phyloP scores from a whole-genome alignment of 176 grass and related monocot species.

The Metroxylon sagu region DNA sequence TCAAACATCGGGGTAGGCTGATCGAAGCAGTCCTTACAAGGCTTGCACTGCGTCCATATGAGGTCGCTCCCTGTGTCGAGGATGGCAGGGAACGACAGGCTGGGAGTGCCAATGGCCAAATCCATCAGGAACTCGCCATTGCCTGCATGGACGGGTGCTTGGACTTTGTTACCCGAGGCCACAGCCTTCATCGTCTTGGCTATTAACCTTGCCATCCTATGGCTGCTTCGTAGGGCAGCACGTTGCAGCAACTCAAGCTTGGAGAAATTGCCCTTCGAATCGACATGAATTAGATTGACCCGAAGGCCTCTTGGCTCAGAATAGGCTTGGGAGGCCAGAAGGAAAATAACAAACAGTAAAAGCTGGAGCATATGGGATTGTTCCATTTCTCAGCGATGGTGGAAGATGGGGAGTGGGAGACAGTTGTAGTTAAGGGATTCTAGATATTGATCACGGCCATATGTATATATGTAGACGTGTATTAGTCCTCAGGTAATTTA shows the following conservation, averaged over 20 bases:
- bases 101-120: conserved; percentile 41
- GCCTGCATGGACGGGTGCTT: conserved; percentile 13
- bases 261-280: conserved; percentile 41
- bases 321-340: background rate
- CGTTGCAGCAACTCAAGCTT: conserved; percentile 32
- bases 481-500: too few relatives aligned
- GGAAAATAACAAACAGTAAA: background rate
- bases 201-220: conserved; percentile 9
- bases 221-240: conserved; percentile 23
- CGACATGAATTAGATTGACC: conserved; percentile 40
- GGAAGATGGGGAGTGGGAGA: too few relatives aligned
- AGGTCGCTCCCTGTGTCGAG: conserved; percentile 23
- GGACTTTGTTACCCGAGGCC: background rate
- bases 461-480: too few relatives aligned
- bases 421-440: too few relatives aligned
- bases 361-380: background rate
- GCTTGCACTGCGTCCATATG: conserved; percentile 25
- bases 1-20: conserved; percentile 21
- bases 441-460: too few relatives aligned
- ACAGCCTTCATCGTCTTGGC: background rate
- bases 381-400: background rate
- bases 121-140: conserved; percentile 40
- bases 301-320: conserved; percentile 7
- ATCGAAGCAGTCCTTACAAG: conserved; percentile 32
- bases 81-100: conserved; percentile 24